Evolutionary conservation across 2,329 filamentous ascomycete species (phyloP), one percentile per base, ranked within the genome.

Genomic region (Exophiala sp.): DNA sequence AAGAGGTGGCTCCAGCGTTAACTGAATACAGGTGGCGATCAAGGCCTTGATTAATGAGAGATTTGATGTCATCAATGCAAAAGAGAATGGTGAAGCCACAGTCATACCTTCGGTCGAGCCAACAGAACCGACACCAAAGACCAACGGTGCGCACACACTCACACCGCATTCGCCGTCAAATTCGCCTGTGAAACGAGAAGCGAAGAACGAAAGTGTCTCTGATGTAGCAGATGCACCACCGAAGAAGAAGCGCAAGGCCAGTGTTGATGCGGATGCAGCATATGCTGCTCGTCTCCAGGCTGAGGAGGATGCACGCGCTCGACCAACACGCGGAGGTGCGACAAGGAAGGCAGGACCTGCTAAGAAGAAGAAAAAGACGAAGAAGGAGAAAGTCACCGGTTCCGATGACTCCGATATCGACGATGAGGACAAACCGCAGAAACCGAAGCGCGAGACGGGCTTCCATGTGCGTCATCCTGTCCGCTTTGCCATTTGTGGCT

Each of bases 201-300:
- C 68, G 9, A 68, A 72, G 44, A 74, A 71, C 43, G 72, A 75
- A 21, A 68, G 68, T 36, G 62, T 65, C 5, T 72, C 73, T 1
- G 73, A 75, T 41, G 63, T 65, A 9, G 62, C 65, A 35, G 69
- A 66, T 52, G 65, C 65, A 47, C 69, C 71, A 3, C 68, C 73
- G 60, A 90, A 89, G 73, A 87, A 87, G 71, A 74, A 72, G 62
- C 80, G 78, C 63, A 71, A 76, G 53, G 85, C 85, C 67, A 79
- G 83, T 24, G 75, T 82, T 62, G 89, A 95, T 60, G 86, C 88
- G 32, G 94, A 99, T 71, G 94, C 92, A 33, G 84, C 87, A 41
- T 83, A 92, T 58, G 94, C 94, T 1, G 91, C 91, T 12, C 84
- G 87, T 69, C 78, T 99, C 34, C 94, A 99, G 72, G 92, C 91